Evolutionary conservation across 352 stramenopile species (phyloP).

Genomic region (Globisporangium middletonii): DNA sequence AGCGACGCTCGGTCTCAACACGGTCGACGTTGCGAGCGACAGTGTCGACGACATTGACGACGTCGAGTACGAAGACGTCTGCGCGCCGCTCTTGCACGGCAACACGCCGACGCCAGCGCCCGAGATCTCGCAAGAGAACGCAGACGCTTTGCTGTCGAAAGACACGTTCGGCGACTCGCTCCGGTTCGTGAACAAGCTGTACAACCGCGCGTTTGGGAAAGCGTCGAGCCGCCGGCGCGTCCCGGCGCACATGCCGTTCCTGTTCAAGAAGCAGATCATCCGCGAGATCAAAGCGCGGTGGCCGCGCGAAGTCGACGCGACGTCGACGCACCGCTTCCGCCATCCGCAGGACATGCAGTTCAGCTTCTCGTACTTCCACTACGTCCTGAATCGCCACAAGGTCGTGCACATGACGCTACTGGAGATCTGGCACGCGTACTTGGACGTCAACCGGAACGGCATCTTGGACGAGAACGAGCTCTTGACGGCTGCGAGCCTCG

Average conservation of each 20-base stretch:
- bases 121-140: constrained; percentile 27
- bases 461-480: constrained; percentile 90
- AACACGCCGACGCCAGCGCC: constrained; percentile 1
- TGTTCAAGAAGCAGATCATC: constrained; percentile 87
- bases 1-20: constrained; percentile 26
- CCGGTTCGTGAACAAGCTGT: constrained; percentile 90
- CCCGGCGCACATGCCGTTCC: constrained; percentile 93
- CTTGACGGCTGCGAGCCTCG: constrained; percentile 82
- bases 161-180: constrained; percentile 92
- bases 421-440: constrained; percentile 80
- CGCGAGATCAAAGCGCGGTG: constrained; percentile 87
- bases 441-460: constrained; percentile 90
- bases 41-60: constrained; percentile 41
- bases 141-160: constrained; percentile 59
- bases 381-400: constrained; percentile 86
- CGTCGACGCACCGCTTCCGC: constrained; percentile 87
- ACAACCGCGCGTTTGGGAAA: constrained; percentile 87
- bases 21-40: constrained; percentile 26
- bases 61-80: constrained; percentile 71
- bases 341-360: constrained; percentile 93
- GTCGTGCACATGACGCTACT: constrained; percentile 62
- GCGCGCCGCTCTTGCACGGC: constrained; percentile 18
- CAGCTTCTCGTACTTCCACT: constrained; percentile 95
- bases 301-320: constrained; percentile 63
- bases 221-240: constrained; percentile 65